phyloP scores from a whole-genome alignment of 164 flowering plant species.

The Magnolia changhungtana region DNA sequence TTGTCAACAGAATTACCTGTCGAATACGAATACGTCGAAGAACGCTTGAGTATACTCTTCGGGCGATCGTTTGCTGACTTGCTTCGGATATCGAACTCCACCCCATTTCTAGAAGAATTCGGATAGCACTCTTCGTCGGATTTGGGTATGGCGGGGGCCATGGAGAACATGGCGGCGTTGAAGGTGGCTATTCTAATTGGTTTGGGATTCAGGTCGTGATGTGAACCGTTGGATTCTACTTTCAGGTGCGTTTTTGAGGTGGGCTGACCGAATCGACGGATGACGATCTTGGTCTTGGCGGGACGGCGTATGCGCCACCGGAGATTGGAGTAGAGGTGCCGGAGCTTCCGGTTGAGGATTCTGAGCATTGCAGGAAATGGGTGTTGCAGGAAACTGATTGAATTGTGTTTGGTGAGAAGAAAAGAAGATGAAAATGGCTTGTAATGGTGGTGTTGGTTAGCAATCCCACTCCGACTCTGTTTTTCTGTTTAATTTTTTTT shows the following conservation, averaged over 20 bases:
- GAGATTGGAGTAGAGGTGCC: slow-evolving; percentile 45
- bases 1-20: slow-evolving; percentile 18
- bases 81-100: slow-evolving; percentile 19
- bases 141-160: slow-evolving; percentile 72
- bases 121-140: slow-evolving; percentile 20
- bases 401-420: background rate
- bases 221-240: slow-evolving; percentile 18
- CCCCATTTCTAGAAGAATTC: slow-evolving; percentile 13
- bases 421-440: background rate
- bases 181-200: slow-evolving; percentile 72
- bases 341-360: slow-evolving; percentile 34
- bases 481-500: no score
- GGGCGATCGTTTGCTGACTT: slow-evolving; percentile 36
- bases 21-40: slow-evolving; percentile 27
- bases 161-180: slow-evolving; percentile 84
- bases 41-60: slow-evolving; percentile 73
- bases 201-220: slow-evolving; percentile 16
- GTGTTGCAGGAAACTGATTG: slow-evolving; percentile 8
- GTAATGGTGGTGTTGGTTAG: background rate
- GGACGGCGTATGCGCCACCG: slow-evolving; percentile 43
- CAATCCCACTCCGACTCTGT: background rate
- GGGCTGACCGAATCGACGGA: slow-evolving; percentile 49
- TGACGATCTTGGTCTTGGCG: slow-evolving; percentile 47
- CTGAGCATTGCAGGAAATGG: slow-evolving; percentile 32
- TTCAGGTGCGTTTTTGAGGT: slow-evolving; percentile 19